These are phyloP conservation scores for Pichia cabralensis DNA, from an alignment of 805 yeast genomes.

Conservation along the genomic window DNA sequence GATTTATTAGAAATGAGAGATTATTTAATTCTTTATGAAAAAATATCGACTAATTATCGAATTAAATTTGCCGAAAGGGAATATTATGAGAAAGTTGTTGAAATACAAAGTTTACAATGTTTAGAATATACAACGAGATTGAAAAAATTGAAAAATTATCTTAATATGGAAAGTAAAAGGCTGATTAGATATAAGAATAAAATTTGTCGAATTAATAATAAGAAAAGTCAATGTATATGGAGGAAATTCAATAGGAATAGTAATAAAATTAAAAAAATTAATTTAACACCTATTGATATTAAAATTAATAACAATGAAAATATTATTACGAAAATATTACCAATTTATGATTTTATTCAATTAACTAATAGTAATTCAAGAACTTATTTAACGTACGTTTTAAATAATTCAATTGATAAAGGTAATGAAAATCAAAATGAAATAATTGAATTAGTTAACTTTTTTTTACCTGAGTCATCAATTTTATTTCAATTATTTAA, in stretches of 20 bases:
- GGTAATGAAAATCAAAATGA: constrained; percentile 15
- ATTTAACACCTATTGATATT: neutral
- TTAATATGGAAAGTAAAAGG: constrained; percentile 14
- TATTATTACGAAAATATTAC: neutral
- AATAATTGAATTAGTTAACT: constrained; percentile 10
- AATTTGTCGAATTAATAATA: constrained; percentile 3
- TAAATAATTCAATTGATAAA: constrained; percentile 14
- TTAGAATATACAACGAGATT: constrained; percentile 21
- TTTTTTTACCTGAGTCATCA: constrained; percentile 10
- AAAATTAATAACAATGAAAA: neutral
- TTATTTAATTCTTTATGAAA: constrained; percentile 21
- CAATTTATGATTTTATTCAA: constrained; percentile 23
- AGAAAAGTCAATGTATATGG: constrained; percentile 7
- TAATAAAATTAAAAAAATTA: neutral
- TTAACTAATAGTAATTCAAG: constrained; percentile 22
- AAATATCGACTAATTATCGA: constrained; percentile 17
- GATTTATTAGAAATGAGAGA: constrained; percentile 28
- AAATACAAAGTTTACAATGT: constrained; percentile 19
- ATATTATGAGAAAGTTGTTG: constrained; percentile 19
- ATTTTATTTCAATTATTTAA: constrained; percentile 6
- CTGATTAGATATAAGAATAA: constrained; percentile 21
- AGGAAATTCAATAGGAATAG: neutral
- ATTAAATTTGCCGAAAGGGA: constrained; percentile 17
- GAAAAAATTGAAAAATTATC: constrained; percentile 24
- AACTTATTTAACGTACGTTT: constrained; percentile 17